Evolutionary conservation across 2,329 filamentous ascomycete genomes (phyloP).

Genomic region (Ophiostoma sp.): DNA sequence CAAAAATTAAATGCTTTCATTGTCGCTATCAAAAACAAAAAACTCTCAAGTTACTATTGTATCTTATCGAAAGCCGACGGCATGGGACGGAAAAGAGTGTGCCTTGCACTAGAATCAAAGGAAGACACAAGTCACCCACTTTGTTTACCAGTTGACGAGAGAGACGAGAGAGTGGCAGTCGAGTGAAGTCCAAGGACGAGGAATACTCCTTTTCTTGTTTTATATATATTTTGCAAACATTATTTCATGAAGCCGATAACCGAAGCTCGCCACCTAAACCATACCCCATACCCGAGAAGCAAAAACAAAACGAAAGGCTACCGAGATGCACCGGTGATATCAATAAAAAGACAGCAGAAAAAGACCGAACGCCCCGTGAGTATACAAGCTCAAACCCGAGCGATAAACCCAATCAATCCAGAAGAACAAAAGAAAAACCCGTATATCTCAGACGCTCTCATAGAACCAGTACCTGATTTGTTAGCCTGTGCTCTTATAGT

Average conservation of each 20-base stretch:
- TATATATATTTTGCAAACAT: neutral
- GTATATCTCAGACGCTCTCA: slow-evolving; percentile 23
- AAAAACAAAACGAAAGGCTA: neutral
- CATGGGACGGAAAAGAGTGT: neutral
- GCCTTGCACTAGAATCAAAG: neutral
- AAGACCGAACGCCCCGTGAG: neutral
- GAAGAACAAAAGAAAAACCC: neutral
- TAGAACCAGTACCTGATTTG: slow-evolving; percentile 39
- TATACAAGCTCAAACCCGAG: neutral
- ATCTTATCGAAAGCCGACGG: neutral
- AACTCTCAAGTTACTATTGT: neutral
- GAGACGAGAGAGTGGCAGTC: neutral
- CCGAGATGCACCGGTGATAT: slow-evolving; percentile 15
- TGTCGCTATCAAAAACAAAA: neutral
- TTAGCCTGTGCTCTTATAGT: neutral
- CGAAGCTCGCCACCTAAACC: neutral
- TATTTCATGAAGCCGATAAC: neutral
- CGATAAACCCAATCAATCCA: neutral
- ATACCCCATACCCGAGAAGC: neutral
- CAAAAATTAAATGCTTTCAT: neutral
- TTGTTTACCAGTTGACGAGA: neutral
- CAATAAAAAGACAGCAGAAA: neutral
- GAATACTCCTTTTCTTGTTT: neutral
- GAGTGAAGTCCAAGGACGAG: neutral
- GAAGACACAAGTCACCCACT: neutral